Base-by-base conservation (phyloP, 225 moss, liverwort and hornwort species). In the Asterella californica region DNA sequence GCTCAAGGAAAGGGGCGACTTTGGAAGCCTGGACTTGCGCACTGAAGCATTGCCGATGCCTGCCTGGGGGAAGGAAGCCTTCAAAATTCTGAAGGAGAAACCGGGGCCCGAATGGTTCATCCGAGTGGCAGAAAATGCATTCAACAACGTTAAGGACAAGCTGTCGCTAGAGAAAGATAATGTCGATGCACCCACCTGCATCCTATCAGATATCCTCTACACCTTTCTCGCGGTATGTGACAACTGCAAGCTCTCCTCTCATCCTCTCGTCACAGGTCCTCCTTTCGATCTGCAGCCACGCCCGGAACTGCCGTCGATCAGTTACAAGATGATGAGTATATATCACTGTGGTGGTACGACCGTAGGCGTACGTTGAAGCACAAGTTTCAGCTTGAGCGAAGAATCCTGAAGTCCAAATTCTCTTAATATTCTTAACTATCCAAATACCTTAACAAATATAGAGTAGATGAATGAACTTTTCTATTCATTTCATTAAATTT, bases 1-100 rank as follows among this genome's bases (percentile, higher is more conserved):
- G 0, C 25, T 75, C 75, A 67, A 49, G 36, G 48, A 38, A 49
- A 62, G 69, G 2, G 81, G 85, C 49, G 75, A 75, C 15, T 76
- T 85, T 38, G 48, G 37, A 9, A 66, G 70, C 45, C 34, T 85
- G 22, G 79, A 85, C 27, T 68, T 85, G 82, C 78, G 75, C 0
- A 18, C 82, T 32, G 79, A 81, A 14, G 37, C 54, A 11, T 1
- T 66, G 72, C 6, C 18, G 7, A 9, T 25, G 9, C 25, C n/a
- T 25, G 2, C 17, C 25, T 0, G 7, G 34, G 0, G 32, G 8
- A 0, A 42, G 24, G 7, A 17, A 68, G 32, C 67, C 75, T 6
- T 27, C 47, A 47, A 10, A 22, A 1, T 1, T 12, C 12, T 14
- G 9, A 1, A 0, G 17, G 53, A 71, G 22, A 36, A 21, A 24